Evolutionary conservation across 164 flowering plant species (phyloP), one percentile per base, ranked within the genome.

Genomic region (Liquidambar formosana): DNA sequence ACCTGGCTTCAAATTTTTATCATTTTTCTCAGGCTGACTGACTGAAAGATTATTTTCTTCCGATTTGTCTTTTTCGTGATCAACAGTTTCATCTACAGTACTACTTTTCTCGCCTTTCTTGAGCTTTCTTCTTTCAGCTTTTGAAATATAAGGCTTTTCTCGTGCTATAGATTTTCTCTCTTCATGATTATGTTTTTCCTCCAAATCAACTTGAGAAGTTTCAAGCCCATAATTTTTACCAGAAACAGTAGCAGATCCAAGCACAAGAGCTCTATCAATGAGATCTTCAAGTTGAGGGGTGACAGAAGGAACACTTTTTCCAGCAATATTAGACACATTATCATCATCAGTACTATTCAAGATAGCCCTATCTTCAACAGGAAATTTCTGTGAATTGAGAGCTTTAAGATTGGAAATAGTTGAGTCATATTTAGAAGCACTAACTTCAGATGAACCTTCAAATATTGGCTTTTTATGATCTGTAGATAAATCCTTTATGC

Each of bases 81-180:
- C 81, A 67, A 48, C 61, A 46, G 77, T 28, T 21, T 65, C 69
- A 66, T 73, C 80, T 47, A 16, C 77, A 58, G 26, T 58, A 58
- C 54, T 58, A 74, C 64, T 71, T 70, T 70, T 85, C 73, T 77
- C 87, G 57, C 88, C 99, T 80, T 87, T 89, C 81, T 89, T 93
- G 59, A 84, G 86, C 79, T 87, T 89, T 70, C 91, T 83, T 79
- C 99, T 83, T 76, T 91, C 97, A 26, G 94, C 93, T 84, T 92
- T 94, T 61, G 99, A 91, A 9, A 94, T 68, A 70, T 88, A 83
- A 26, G 96, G 94, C 61, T 88, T 94, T 21, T 88, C 89, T 75
- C 86, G 84, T 2, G 60, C 76, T 21, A 67, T 44, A 52, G 74
- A 73, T 43, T 79, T 83, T 61, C 22, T 63, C 54, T 79, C 88